phyloP scores from a whole-genome alignment of 2,329 filamentous ascomycete species.

The Cladosporium sp. region DNA sequence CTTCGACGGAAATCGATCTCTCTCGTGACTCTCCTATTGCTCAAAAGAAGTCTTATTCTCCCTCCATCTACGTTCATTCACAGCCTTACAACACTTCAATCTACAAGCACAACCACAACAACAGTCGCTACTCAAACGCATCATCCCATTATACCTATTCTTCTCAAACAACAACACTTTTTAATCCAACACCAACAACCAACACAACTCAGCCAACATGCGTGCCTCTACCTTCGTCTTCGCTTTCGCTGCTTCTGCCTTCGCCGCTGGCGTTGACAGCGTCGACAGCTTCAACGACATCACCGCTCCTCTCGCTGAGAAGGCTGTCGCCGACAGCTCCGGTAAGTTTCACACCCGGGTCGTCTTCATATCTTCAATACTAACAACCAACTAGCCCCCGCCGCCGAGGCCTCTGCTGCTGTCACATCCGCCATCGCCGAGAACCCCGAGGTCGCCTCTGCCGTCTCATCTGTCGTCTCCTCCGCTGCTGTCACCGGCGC shows the following conservation, averaged over 20 bases:
- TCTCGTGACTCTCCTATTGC: constrained; percentile 3
- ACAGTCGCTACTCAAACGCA: constrained; percentile 18
- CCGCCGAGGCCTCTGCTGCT: not conserved
- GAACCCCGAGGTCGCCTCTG: not conserved
- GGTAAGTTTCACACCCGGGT: not conserved
- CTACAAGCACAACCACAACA: not conserved
- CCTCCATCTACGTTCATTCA: not conserved
- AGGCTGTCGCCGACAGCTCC: constrained; percentile 3
- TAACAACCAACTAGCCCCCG: not conserved
- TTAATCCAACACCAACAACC: constrained; percentile 9
- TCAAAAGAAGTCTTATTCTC: constrained; percentile 7
- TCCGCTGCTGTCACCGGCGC: not conserved
- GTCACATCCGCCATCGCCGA: not conserved
- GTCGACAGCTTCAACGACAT: constrained; percentile 10
- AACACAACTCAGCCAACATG: constrained; percentile 20
- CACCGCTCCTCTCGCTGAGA: constrained; percentile 3
- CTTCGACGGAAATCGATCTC: constrained; percentile 1
- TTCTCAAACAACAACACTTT: not conserved
- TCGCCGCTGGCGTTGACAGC: constrained; percentile 15
- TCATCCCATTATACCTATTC: not conserved
- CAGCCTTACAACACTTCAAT: constrained; percentile 3
- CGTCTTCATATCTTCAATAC: not conserved
- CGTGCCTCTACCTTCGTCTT: constrained; percentile 20
- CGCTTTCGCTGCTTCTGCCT: constrained; percentile 19
- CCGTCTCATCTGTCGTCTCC: constrained; percentile 6